Evolutionary conservation across 2,329 filamentous ascomycete species (phyloP).

Genomic region (Calonectria pseudoturangicola): DNA sequence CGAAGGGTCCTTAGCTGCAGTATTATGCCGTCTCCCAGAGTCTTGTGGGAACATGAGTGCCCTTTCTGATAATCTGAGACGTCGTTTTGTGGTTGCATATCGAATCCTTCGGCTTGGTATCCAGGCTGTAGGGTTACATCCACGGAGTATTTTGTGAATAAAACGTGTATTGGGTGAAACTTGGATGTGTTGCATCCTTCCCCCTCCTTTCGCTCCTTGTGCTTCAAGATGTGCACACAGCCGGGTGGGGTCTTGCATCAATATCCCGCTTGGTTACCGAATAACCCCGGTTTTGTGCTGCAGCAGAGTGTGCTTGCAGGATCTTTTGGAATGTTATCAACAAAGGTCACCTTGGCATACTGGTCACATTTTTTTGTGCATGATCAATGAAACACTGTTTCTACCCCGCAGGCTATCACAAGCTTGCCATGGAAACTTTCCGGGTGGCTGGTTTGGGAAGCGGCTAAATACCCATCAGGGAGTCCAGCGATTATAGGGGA

Average conservation of each 20-base stretch:
- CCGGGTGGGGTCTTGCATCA: constrained; percentile 30
- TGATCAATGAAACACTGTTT: constrained; percentile 43
- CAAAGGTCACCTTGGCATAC: constrained; percentile 10
- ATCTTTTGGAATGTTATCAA: constrained; percentile 27
- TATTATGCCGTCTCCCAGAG: constrained; percentile 28
- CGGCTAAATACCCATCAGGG: constrained; percentile 37
- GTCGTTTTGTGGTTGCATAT: constrained; percentile 27
- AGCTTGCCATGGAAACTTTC: constrained; percentile 29
- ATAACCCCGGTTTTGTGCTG: constrained; percentile 5
- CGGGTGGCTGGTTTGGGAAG: constrained; percentile 38
- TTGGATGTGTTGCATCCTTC: constrained; percentile 35
- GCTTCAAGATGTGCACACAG: constrained; percentile 25
- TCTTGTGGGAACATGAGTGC: constrained; percentile 21
- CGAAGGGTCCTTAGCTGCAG: constrained; percentile 32
- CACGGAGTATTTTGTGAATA: constrained; percentile 30
- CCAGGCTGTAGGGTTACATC: constrained; percentile 28
- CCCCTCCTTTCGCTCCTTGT: constrained; percentile 32
- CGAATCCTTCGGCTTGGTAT: constrained; percentile 25
- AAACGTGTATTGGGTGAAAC: constrained; percentile 36
- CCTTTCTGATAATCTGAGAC: constrained; percentile 34
- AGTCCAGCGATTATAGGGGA: constrained; percentile 36
- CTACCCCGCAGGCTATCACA: constrained; percentile 44
- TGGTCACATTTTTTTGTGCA: constrained; percentile 15
- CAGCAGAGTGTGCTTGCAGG: constrained; percentile 25
- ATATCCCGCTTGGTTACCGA: constrained; percentile 26